Base-by-base conservation (phyloP, 345 rosid species). In the Brassica nigra region DNA sequence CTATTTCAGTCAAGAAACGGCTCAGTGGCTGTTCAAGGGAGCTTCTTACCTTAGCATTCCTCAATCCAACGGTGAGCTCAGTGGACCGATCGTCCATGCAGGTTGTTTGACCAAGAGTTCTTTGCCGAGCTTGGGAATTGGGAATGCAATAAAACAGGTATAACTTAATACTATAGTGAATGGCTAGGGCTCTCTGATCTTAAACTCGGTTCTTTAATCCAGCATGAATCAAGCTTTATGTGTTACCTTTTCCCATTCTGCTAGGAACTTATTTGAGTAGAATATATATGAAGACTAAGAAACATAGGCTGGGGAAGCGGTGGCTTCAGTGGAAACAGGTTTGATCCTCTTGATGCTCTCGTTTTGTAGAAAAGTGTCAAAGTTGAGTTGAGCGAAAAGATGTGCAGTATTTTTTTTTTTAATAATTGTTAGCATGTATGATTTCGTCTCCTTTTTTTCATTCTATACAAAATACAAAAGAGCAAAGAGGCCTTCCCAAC, bases 1-100 rank as follows among this genome's bases (percentile, higher is more conserved):
- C 74, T 85, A 82, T 82, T 95, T 85, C 80, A 73, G 87, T 84
- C 86, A 69, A 33, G 89, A 81, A 74, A 86, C 23, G 73, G 83
- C 71, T 70, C 86, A 82, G 76, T 95, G 99, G 98, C 88, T 93
- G 97, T 93, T 93, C 81, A 91, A 85, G 62, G 97, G 86, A 76
- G 93, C 97, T 68, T 82, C 87, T 18, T 83, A 77, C 85, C 69
- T 93, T 86, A 77, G 79, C 39, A 74, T 79, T 64, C 80, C 90
- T 33, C 63, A 76, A 66, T 59, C 68, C 58, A 75, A 68, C 62
- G 76, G 76, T 76, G 78, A 76, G 29, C 76, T 75, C 16, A 83
- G 66, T 23, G 92, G 88, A 78, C 90, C 87, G 1, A 84, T 91
- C 1, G 95, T 90, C 73, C 99, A 95, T 84, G 84, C 77, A 31